Conservation (phyloP, 148 eudicot genomes). For the Camellia lanceoleosa region DNA sequence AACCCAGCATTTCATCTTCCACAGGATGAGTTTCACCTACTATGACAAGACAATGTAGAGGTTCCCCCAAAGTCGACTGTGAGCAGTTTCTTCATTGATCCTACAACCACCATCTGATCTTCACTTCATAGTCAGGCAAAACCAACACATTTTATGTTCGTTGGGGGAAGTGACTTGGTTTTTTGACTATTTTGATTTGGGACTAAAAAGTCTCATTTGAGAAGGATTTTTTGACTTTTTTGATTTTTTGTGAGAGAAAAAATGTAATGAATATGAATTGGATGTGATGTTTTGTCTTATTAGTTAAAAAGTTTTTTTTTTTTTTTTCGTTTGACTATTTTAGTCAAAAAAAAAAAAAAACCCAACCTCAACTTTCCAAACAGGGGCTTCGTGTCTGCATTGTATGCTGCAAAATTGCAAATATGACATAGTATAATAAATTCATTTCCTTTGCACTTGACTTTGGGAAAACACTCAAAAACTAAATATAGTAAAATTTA, state of each 20-base stretch:
- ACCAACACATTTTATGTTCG: constrained; percentile 33
- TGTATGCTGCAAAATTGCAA: constrained; percentile 50
- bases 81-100: constrained; percentile 71
- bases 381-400: constrained; percentile 37
- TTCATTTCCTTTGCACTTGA: not conserved
- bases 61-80: constrained; percentile 65
- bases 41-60: constrained; percentile 76
- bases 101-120: constrained; percentile 65
- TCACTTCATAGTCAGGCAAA: constrained; percentile 84
- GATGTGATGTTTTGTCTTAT: no score
- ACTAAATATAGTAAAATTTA: not conserved
- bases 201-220: no score
- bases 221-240: no score
- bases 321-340: no score
- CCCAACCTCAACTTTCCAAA: no score
- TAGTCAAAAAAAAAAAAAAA: no score
- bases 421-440: not conserved
- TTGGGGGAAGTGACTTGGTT: no score
- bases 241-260: no score
- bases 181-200: no score
- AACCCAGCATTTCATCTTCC: constrained; percentile 81
- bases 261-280: no score
- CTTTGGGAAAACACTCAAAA: not conserved
- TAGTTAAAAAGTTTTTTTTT: no score
- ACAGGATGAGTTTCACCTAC: constrained; percentile 77